phyloP scores from a whole-genome alignment of 2,329 filamentous ascomycete genomes.

The Daldinia sp. region DNA sequence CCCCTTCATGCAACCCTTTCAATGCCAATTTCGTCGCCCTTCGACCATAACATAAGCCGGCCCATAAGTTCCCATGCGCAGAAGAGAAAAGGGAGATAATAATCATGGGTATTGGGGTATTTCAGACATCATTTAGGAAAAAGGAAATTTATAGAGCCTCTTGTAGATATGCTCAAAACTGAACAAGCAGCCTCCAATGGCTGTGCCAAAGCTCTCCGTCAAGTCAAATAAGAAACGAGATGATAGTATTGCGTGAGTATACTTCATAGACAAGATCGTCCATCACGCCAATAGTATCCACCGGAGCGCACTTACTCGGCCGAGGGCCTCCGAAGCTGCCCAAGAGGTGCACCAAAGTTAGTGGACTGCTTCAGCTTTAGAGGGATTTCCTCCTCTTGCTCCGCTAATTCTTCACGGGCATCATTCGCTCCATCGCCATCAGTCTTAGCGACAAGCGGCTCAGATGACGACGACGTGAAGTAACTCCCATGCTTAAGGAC shows the following conservation, averaged over 20 bases:
- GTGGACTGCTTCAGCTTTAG: constrained; percentile 38
- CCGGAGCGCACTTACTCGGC: neutral
- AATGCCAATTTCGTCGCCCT: constrained; percentile 34
- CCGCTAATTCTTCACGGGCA: constrained; percentile 16
- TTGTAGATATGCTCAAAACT: neutral
- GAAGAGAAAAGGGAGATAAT: constrained; percentile 11
- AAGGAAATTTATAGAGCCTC: constrained; percentile 8
- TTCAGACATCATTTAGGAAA: constrained; percentile 17
- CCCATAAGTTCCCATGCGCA: constrained; percentile 18
- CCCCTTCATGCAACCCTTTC: constrained; percentile 34
- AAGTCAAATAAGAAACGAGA: constrained; percentile 11
- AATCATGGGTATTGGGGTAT: constrained; percentile 36
- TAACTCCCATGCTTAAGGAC: constrained; percentile 45
- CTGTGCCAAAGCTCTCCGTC: neutral
- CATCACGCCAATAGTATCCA: neutral
- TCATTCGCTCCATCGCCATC: constrained; percentile 26
- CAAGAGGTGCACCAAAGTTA: constrained; percentile 45
- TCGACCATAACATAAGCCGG: constrained; percentile 19
- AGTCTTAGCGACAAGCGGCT: constrained; percentile 7
- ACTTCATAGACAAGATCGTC: constrained; percentile 5
- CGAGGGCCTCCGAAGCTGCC: constrained; percentile 30
- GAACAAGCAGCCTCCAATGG: constrained; percentile 4
- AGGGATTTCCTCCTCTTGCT: constrained; percentile 33
- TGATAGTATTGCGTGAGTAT: constrained; percentile 9
- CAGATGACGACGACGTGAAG: constrained; percentile 14